Evolutionary conservation across 495 filamentous ascomycete species (phyloP), one percentile per base, ranked within the genome.

Genomic region (Xylaria bambusicola): DNA sequence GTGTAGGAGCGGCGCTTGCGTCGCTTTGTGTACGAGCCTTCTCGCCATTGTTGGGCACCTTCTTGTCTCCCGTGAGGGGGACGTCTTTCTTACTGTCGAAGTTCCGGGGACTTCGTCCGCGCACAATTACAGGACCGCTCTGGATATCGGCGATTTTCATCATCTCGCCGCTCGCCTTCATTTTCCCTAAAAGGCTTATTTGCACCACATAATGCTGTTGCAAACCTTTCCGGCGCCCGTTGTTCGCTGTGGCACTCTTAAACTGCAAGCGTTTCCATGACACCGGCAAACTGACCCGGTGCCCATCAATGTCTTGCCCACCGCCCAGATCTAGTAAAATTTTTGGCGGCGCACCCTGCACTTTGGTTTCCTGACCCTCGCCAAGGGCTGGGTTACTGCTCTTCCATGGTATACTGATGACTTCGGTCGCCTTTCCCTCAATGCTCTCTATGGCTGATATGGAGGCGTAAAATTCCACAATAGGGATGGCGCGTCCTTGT

Each of bases 351-450:
- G 80, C 75, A 20, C 74, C 73, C 36, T 75, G 73, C 36, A 76
- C 73, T 68, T 78, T 83, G 24, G 70, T 72, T 26, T 81, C 77
- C 33, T 82, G 79, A 26, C 72, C 65, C 48, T 79, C 77, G 10
- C 77, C 78, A 40, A 81, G 82, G 35, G 82, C 82, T 2, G 74
- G 71, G 29, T 86, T 86, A 3, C 85, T 86, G 15, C 90, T 92
- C 75, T 96, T 94, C 91, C 92, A 97, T 0, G 92, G 92, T 27
- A 97, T 92, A 2, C 87, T 90, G 38, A 97, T 96, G 56, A 97
- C 91, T 76, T 95, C 93, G 18, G 93, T 91, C 0, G 86, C 68
- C 61, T 92, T 92, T 21, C 90, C 89, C 68, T 97, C 92, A 7
- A 95, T 92, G 10, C 89, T 93, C 72, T 97, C 92, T n/a, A 88